Evolutionary conservation across 2,329 filamentous ascomycete genomes (phyloP).

Genomic region (Hypoxylon sp.): DNA sequence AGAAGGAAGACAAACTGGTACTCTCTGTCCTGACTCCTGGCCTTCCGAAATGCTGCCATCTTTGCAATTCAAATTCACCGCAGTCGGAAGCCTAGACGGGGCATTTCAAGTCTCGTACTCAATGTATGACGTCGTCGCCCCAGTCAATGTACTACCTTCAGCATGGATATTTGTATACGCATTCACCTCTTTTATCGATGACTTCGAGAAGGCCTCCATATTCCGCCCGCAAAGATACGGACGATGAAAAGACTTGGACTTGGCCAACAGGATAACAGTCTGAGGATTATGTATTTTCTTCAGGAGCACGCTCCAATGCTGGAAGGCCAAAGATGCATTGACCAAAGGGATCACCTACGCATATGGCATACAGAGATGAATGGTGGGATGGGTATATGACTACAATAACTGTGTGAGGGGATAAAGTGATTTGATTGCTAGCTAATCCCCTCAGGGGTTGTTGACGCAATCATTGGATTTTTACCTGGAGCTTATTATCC

Average conservation of each 20-base stretch:
- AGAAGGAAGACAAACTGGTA: neutral
- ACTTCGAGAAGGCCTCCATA: neutral
- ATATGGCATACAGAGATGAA: neutral
- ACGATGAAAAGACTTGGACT: neutral
- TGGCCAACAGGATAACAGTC: neutral
- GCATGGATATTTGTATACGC: neutral
- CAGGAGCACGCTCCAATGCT: neutral
- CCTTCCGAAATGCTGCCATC: neutral
- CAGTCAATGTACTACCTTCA: neutral
- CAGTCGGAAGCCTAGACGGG: neutral
- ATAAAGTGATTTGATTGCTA: constrained; percentile 14
- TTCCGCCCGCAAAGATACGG: too few species aligned
- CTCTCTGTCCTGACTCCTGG: neutral
- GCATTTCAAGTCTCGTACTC: neutral
- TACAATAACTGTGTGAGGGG: neutral
- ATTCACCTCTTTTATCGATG: neutral
- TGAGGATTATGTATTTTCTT: neutral
- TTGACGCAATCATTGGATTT: constrained; percentile 3
- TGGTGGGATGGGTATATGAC: neutral
- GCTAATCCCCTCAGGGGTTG: constrained; percentile 8
- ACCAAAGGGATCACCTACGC: neutral
- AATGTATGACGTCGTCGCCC: neutral
- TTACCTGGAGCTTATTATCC: neutral
- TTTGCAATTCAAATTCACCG: neutral
- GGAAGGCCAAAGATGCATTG: neutral